Conservation (phyloP, 2,329 filamentous ascomycete species). For the Microcyclosporella mali region DNA sequence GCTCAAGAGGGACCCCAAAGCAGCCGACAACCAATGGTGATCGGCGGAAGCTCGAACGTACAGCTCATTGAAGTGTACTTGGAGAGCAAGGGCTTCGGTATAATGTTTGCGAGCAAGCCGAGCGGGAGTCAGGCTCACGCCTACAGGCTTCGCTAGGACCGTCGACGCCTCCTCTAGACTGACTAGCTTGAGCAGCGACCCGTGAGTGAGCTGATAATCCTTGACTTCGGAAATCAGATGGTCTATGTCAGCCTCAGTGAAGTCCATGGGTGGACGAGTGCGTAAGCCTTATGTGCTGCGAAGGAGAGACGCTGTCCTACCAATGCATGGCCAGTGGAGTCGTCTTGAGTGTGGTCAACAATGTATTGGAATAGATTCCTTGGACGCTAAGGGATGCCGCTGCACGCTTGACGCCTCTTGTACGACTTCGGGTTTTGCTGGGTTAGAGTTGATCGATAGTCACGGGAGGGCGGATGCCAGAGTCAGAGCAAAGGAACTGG, state of each 20-base stretch:
- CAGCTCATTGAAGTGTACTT: constrained; percentile 54
- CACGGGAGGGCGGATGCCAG: too few species aligned
- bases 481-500: too few species aligned
- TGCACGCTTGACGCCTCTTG: constrained; percentile 14
- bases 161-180: constrained; percentile 22
- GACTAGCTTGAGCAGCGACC: constrained; percentile 35
- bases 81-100: constrained; percentile 47
- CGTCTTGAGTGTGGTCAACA: too few species aligned
- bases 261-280: constrained; percentile 7
- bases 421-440: neutral
- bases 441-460: too few species aligned
- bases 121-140: constrained; percentile 33
- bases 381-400: constrained; percentile 10
- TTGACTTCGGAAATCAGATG: constrained; percentile 31
- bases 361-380: neutral
- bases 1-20: constrained; percentile 30
- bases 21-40: constrained; percentile 33
- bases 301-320: too few species aligned
- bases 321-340: too few species aligned
- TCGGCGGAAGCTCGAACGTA: constrained; percentile 46
- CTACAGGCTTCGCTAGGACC: constrained; percentile 30
- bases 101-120: constrained; percentile 32
- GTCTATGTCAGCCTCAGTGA: constrained; percentile 5
- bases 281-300: neutral
- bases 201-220: constrained; percentile 41